phyloP scores from a whole-genome alignment of 2,329 filamentous ascomycete species.

The Pyricularia sp. region DNA sequence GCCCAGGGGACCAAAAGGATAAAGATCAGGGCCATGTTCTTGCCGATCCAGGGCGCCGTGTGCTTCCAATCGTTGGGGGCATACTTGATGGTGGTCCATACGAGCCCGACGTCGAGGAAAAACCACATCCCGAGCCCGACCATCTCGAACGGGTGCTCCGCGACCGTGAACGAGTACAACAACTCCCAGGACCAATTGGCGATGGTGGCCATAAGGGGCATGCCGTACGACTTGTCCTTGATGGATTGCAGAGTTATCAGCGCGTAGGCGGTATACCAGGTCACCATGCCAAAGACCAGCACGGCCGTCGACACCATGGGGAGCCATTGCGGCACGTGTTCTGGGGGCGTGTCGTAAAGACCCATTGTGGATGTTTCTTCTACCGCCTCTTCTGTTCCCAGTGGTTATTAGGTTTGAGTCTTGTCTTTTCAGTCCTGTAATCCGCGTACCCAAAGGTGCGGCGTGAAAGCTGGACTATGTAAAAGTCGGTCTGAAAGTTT shows the following conservation, averaged over 20 bases:
- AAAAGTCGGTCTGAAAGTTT: too few species aligned
- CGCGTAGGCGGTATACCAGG: constrained; percentile 34
- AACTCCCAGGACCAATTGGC: constrained; percentile 44
- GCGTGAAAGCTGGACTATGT: too few species aligned
- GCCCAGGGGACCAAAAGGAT: constrained; percentile 24
- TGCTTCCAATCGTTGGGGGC: constrained; percentile 27
- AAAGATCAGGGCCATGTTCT: constrained; percentile 23
- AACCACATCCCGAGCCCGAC: constrained; percentile 39
- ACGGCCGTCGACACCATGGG: constrained; percentile 23
- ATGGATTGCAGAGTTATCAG: constrained; percentile 36
- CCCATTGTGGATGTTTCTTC: neutral
- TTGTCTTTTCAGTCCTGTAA: too few species aligned
- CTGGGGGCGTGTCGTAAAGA: constrained; percentile 24
- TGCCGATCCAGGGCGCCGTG: constrained; percentile 28
- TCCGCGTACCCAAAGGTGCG: neutral
- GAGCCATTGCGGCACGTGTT: constrained; percentile 23
- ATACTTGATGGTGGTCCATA: constrained; percentile 34
- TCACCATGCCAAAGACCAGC: constrained; percentile 25
- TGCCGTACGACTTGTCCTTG: constrained; percentile 35
- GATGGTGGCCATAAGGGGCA: constrained; percentile 38
- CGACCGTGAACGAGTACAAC: constrained; percentile 37
- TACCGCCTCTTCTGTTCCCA: neutral
- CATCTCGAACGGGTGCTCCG: constrained; percentile 31
- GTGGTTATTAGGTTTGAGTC: neutral
- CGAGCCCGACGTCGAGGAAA: constrained; percentile 36